phyloP scores from a whole-genome alignment of 495 filamentous ascomycete genomes.

The Talaromyces proteolyticus region DNA sequence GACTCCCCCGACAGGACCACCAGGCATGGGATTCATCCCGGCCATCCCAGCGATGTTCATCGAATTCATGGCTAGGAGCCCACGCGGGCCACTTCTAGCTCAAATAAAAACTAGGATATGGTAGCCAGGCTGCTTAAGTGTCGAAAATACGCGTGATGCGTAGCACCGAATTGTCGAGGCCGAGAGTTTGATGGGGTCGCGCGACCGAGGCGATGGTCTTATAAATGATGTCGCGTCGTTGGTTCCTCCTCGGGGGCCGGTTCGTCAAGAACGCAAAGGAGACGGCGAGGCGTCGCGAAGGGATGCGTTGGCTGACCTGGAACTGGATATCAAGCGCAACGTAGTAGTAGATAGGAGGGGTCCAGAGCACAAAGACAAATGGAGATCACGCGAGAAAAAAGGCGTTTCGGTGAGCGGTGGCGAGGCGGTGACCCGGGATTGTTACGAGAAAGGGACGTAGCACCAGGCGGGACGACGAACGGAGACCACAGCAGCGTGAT shows the following conservation, averaged over 20 bases:
- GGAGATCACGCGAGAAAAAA: neutral
- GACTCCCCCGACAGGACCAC: constrained; percentile 59
- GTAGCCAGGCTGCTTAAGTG: constrained; percentile 2
- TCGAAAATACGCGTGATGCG: neutral
- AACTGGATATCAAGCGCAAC: too few species aligned
- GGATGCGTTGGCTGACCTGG: too few species aligned
- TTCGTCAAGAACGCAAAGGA: too few species aligned
- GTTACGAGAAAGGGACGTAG: neutral
- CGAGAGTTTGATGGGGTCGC: neutral
- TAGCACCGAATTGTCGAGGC: neutral
- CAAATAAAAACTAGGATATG: neutral
- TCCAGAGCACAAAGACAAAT: neutral
- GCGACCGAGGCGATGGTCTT: neutral
- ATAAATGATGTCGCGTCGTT: neutral
- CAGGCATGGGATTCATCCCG: constrained; percentile 55
- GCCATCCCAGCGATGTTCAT: constrained; percentile 75
- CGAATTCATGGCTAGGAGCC: constrained; percentile 9
- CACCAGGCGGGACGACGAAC: neutral
- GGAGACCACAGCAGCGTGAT: neutral
- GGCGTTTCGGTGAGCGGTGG: neutral
- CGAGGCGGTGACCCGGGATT: neutral
- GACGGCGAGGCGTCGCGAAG: too few species aligned
- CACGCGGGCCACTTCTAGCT: constrained; percentile 2
- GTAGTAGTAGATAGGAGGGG: too few species aligned
- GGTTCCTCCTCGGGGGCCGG: too few species aligned